Evolutionary conservation across 148 eudicot species (phyloP).

Genomic region (Chenopodium suecicum): DNA sequence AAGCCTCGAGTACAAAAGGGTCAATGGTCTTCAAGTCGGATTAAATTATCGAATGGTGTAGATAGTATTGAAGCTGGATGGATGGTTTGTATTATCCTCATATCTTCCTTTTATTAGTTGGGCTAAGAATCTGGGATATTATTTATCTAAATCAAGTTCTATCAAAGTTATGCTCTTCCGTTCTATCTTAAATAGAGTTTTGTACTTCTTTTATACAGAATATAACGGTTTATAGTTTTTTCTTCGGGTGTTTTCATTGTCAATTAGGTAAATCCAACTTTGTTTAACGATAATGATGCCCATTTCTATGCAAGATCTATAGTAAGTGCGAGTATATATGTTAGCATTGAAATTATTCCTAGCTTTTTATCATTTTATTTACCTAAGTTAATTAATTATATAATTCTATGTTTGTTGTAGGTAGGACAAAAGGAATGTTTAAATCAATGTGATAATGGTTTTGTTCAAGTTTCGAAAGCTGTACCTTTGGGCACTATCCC

Average conservation of each 20-base stretch:
- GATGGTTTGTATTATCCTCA: slow-evolving; percentile 12
- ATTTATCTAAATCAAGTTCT: no score
- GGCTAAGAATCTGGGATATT: no score
- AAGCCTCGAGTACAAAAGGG: background rate
- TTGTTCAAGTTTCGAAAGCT: slow-evolving; percentile 4
- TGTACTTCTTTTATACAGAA: no score
- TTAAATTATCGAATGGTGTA: background rate
- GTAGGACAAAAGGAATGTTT: background rate
- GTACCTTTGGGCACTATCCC: background rate
- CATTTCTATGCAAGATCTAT: slow-evolving; percentile 11
- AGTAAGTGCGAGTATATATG: background rate
- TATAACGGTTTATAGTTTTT: no score
- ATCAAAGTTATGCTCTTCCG: no score
- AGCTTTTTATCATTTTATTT: no score
- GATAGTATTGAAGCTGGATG: slow-evolving; percentile 24
- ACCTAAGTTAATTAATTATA: no score
- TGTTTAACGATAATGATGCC: slow-evolving; percentile 12
- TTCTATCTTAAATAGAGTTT: no score
- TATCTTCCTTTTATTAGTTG: no score
- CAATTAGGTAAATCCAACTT: slow-evolving; percentile 3
- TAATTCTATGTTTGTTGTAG: background rate
- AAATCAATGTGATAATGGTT: slow-evolving; percentile 10
- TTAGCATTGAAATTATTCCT: no score
- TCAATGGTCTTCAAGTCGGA: slow-evolving; percentile 9
- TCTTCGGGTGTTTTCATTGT: no score